phyloP scores from a whole-genome alignment of 2,329 filamentous ascomycete genomes.

The Nemania sp. region DNA sequence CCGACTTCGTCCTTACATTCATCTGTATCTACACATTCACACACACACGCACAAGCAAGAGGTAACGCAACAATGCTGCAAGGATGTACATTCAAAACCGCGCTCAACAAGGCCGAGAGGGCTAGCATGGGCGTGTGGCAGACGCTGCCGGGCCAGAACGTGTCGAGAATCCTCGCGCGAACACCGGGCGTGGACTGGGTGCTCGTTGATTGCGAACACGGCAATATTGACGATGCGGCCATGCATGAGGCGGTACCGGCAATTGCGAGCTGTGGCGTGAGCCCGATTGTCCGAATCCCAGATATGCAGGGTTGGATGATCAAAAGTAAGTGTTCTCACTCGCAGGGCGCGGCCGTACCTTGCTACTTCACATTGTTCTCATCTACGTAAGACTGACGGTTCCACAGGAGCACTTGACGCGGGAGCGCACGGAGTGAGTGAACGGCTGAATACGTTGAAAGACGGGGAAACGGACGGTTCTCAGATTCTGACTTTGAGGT shows the following conservation, averaged over 20 bases:
- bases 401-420: slow-evolving; percentile 58
- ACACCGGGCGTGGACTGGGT: slow-evolving; percentile 68
- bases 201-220: slow-evolving; percentile 63
- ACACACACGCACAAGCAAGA: slow-evolving; percentile 2
- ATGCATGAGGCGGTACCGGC: slow-evolving; percentile 64
- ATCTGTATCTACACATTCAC: not conserved
- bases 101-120: slow-evolving; percentile 52
- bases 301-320: slow-evolving; percentile 62
- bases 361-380: not conserved
- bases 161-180: slow-evolving; percentile 63
- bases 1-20: not conserved
- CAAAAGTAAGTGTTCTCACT: slow-evolving; percentile 50
- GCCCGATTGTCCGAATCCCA: slow-evolving; percentile 61
- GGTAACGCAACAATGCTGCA: slow-evolving; percentile 23
- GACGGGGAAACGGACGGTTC: not conserved
- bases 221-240: slow-evolving; percentile 58
- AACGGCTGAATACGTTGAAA: not conserved
- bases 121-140: slow-evolving; percentile 65
- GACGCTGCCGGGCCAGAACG: slow-evolving; percentile 64
- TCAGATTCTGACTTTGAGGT: slow-evolving; percentile 15
- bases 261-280: slow-evolving; percentile 58
- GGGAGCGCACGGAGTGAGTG: slow-evolving; percentile 59
- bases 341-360: not conserved
- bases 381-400: slow-evolving; percentile 25
- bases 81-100: slow-evolving; percentile 50